Evolutionary conservation across 495 filamentous ascomycete genomes (phyloP), one percentile per base, ranked within the genome.

Genomic region (Penicillium psychrofluorescens): DNA sequence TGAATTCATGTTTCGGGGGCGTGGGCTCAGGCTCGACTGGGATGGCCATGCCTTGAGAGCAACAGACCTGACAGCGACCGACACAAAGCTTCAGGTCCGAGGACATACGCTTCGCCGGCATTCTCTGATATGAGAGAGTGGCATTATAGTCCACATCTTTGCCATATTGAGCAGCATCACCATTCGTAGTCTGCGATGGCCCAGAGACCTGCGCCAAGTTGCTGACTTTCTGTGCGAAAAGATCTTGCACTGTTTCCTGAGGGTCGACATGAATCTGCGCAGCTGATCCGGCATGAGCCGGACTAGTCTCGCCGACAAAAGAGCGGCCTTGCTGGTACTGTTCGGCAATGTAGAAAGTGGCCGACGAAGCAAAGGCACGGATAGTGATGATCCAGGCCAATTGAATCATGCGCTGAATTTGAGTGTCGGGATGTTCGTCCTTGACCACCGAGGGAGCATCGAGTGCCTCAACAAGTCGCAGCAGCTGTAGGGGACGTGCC

Each of bases 331-430:
- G 32, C 5, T 4, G 9, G 16, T 49, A 56, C 3, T 47, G 12
- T n/a, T 56, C 46, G 8, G 46, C 37, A 29, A 56, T 40, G 29
- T 53, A 50, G 4, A 56, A 10, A 0, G 49, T 49, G 5, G 45
- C 47, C 12, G 53, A 53, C 2, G 37, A 32, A 1, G 30, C 29
- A 40, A 56, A 56, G 6, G 46, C 35, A 11, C 46, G 44, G 7
- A 50, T 15, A 1, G 40, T 43, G 8, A 46, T 35, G 0, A 44
- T 11, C 53, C 53, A 56, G 22, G 50, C 46, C 29, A 52, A 38
- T 7, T 56, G 53, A 1, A 56, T 13, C 3, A 56, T 13, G 11
- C 49, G 36, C 30, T 56, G 53, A 28, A 56, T 30, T 11, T 53
- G 49, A 11, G 53, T 44, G 35, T 56, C 53, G 8, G 41, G 29